Percentiles rank a stretch among this genome's conserved stretches.
These are phyloP conservation scores for Penicillium expansum DNA, from an alignment of 2,329 filamentous ascomycete genomes.

Conservation along the genomic window DNA sequence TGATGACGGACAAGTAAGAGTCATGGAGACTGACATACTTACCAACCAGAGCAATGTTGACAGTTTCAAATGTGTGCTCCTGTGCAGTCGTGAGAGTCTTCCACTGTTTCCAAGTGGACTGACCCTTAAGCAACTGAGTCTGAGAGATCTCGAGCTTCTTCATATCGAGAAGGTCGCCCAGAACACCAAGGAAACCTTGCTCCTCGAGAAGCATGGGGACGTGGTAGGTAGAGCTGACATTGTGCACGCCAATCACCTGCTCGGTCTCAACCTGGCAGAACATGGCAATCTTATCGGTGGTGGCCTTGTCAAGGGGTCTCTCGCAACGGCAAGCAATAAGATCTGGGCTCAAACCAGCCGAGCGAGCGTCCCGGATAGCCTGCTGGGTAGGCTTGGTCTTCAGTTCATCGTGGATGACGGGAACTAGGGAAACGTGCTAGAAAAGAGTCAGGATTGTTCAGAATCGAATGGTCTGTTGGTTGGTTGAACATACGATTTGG, in stretches of 20 bases:
- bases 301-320: slow-evolving; percentile 66
- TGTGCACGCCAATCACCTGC: slow-evolving; percentile 81
- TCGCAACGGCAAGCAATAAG: slow-evolving; percentile 93
- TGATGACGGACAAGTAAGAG: slow-evolving; percentile 78
- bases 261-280: slow-evolving; percentile 82
- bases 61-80: slow-evolving; percentile 63
- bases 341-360: slow-evolving; percentile 70
- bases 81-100: slow-evolving; percentile 65
- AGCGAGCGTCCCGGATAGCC: slow-evolving; percentile 78
- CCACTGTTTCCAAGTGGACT: slow-evolving; percentile 75
- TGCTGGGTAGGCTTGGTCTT: slow-evolving; percentile 97
- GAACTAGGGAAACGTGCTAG: slow-evolving; percentile 69
- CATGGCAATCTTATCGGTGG: slow-evolving; percentile 80
- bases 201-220: slow-evolving; percentile 84
- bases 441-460: not conserved
- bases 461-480: not conserved
- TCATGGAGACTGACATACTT: slow-evolving; percentile 87
- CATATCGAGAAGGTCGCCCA: slow-evolving; percentile 65
- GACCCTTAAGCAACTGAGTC: slow-evolving; percentile 59
- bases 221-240: slow-evolving; percentile 88
- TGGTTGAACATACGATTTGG: slow-evolving; percentile 56
- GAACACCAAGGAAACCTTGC: slow-evolving; percentile 68
- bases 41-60: slow-evolving; percentile 85
- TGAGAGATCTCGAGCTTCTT: slow-evolving; percentile 44
- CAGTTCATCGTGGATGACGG: slow-evolving; percentile 69